Percentiles rank a stretch among this genome's conserved stretches.
Conservation (phyloP, 169 alveolate genomes). For the Cryptosporidium ryanae region DNA sequence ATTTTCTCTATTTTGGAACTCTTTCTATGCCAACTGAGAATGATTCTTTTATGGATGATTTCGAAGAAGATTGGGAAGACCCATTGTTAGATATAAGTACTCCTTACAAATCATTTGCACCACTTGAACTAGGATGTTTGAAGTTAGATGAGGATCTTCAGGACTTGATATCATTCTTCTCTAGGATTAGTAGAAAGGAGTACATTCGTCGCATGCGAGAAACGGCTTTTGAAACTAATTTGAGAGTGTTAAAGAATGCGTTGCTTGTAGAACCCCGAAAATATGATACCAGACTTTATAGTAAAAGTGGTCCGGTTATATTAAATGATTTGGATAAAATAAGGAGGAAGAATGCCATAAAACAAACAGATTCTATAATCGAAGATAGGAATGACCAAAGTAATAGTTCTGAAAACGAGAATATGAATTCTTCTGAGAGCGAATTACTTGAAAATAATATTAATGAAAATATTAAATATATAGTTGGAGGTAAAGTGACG, state of each 20-base stretch:
- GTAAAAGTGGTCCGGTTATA: not conserved
- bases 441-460: not conserved
- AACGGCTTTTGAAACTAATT: constrained; percentile 46
- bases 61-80: constrained; percentile 73
- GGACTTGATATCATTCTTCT: constrained; percentile 54
- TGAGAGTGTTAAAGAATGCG: constrained; percentile 37
- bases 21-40: not conserved
- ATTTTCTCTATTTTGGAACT: no score
- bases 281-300: not conserved
- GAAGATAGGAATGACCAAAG: constrained; percentile 1
- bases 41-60: not conserved
- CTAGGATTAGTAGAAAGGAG: constrained; percentile 28
- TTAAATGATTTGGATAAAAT: constrained; percentile 10
- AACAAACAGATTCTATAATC: not conserved
- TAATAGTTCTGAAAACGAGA: not conserved
- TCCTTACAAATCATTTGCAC: constrained; percentile 69
- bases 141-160: constrained; percentile 60
- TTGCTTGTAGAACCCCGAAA: constrained; percentile 28
- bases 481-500: not conserved
- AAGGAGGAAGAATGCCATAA: not conserved
- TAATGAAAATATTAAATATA: not conserved
- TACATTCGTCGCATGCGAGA: constrained; percentile 15
- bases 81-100: constrained; percentile 67
- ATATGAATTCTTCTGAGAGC: not conserved
- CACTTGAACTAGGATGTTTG: constrained; percentile 24